Evolutionary conservation across 441 rosid species (phyloP), one percentile per base, ranked within the genome.

Genomic region (Croton laevigatus): DNA sequence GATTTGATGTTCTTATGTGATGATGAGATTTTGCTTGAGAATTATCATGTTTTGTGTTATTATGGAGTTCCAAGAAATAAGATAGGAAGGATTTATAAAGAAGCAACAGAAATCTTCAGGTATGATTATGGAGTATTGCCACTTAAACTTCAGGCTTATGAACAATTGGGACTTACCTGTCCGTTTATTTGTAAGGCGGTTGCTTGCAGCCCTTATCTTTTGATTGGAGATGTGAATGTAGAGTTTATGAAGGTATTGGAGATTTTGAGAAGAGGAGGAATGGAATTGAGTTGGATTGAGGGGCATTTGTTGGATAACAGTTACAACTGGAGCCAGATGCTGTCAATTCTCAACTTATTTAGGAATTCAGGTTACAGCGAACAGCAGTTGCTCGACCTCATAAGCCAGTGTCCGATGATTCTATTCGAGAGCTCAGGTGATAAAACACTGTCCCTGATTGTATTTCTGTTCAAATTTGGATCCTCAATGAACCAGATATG

Each of bases 1-100:
- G 85, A 85, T 71, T 74, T 80, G 78, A 80, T 88, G 75, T 91
- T 85, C 68, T 75, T 94, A 80, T 75, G 75, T 73, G 98, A 94
- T 75, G 96, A 91, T 77, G 78, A 49, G 23, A 72, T 81, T 55
- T 78, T 91, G 85, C 61, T 91, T 5, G 88, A 88, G 76, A 91
- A 91, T 68, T 86, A 83, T 67, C 83, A 80, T 72, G 87, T 81
- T 6, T 81, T 94, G 72, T 94, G 89, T 81, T 68, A 83, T 61
- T 83, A 81, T 71, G 96, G 97, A 5, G 63, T 91, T 59, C 85
- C 73, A 3, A 70, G 84, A 32, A 78, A 78, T 77, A 81, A 81
- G 81, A 84, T 91, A 44, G 94, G 97, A 71, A 86, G 77, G 85
- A 82, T 91, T 42, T 88, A 78, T 59, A 83, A 71, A 75, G 85